A percentile compares a stretch with the other conserved stretches of the same genome.
phyloP scores from a whole-genome alignment of 2,329 filamentous ascomycete species.

The Fusarium circinatum region DNA sequence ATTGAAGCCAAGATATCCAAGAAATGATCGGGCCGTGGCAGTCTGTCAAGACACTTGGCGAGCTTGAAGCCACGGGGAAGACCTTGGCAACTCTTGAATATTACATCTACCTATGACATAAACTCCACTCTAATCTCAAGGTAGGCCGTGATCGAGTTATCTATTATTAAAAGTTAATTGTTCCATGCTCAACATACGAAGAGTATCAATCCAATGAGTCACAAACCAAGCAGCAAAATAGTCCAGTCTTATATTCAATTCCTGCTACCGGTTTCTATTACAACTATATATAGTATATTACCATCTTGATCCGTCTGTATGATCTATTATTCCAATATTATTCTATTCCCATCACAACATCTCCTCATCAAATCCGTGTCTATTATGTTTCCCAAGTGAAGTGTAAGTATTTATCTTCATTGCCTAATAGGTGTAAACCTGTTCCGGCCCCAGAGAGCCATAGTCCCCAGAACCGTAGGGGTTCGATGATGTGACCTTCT shows the following conservation, averaged over 20 bases:
- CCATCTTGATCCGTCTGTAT: background rate
- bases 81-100: background rate
- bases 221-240: background rate
- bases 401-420: too few relatives aligned
- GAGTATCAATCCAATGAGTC: background rate
- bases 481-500: conserved; percentile 19
- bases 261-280: background rate
- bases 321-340: background rate
- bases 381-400: background rate
- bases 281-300: background rate
- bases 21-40: background rate
- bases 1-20: background rate
- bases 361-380: background rate
- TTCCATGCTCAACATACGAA: background rate
- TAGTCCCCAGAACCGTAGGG: conserved; percentile 31
- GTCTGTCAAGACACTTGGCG: background rate
- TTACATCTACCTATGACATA: background rate
- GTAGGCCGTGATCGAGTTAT: background rate
- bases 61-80: background rate
- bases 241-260: background rate
- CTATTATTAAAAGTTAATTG: background rate
- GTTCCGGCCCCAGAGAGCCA: conserved; percentile 23
- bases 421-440: conserved; percentile 31
- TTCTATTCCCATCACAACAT: background rate
- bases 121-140: background rate